phyloP scores from a whole-genome alignment of 2,329 filamentous ascomycete genomes.

The Penicillium sp. region DNA sequence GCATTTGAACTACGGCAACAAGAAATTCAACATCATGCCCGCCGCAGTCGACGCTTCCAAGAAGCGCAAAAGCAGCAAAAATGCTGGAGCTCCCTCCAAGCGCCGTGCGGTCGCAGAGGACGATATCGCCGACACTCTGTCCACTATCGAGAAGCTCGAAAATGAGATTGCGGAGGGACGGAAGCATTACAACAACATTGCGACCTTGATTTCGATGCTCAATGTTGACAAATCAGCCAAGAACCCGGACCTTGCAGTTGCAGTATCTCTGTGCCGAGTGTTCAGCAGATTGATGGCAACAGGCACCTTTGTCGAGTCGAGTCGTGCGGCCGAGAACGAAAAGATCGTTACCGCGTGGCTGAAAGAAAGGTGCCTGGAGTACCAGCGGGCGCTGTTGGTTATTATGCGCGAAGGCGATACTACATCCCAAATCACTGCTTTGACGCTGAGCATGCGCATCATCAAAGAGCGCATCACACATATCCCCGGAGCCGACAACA shows the following conservation, averaged over 20 bases:
- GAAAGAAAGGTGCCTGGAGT: conserved; percentile 71
- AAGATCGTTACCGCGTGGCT: conserved; percentile 75
- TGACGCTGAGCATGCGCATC: conserved; percentile 80
- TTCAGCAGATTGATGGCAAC: conserved; percentile 79
- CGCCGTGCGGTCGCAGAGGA: conserved; percentile 50
- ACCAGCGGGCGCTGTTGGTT: conserved; percentile 61
- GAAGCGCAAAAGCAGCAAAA: conserved; percentile 43
- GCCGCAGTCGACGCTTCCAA: conserved; percentile 30
- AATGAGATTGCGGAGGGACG: conserved; percentile 79
- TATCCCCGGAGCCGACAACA: conserved; percentile 61
- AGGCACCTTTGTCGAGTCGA: conserved; percentile 68
- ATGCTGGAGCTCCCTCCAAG: conserved; percentile 38
- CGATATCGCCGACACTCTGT: conserved; percentile 55
- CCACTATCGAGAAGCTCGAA: conserved; percentile 74
- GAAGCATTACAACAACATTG: conserved; percentile 91
- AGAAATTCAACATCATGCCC: conserved; percentile 27
- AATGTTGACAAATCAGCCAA: conserved; percentile 52
- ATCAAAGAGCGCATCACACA: conserved; percentile 75
- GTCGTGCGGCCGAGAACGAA: conserved; percentile 70
- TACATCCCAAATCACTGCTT: conserved; percentile 64
- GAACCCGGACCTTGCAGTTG: conserved; percentile 65
- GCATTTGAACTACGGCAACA: background rate
- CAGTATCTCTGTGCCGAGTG: conserved; percentile 80
- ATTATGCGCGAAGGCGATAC: conserved; percentile 63
- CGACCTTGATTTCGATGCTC: conserved; percentile 65